Conservation (phyloP, 306 rosid genomes). For the Hylodesmum podocarpum region DNA sequence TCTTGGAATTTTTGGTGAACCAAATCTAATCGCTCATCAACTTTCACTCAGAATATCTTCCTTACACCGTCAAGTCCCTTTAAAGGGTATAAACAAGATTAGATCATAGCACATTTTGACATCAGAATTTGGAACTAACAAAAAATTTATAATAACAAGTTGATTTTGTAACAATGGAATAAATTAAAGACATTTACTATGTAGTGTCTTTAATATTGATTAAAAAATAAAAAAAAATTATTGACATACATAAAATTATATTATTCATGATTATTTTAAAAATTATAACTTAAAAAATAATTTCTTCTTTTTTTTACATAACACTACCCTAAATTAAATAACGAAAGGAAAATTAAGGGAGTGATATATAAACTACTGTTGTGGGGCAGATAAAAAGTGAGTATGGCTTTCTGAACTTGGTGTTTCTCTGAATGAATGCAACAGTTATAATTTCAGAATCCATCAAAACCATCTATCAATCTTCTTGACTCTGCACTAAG, state of each 20-base stretch:
- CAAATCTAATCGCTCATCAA: conserved; percentile 49
- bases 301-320: too few species aligned
- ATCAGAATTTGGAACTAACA: conserved; percentile 29
- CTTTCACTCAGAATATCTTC: conserved; percentile 41
- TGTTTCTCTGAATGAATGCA: conserved; percentile 40
- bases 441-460: conserved; percentile 54
- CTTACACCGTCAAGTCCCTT: conserved; percentile 30
- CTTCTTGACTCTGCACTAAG: conserved; percentile 56
- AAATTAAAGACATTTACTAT: too few species aligned
- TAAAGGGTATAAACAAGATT: conserved; percentile 12
- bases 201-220: too few species aligned
- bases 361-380: conserved; percentile 36
- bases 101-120: not conserved
- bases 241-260: too few species aligned
- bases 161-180: too few species aligned
- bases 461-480: conserved; percentile 70
- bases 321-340: too few species aligned
- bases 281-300: too few species aligned
- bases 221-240: too few species aligned
- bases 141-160: too few species aligned
- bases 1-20: conserved; percentile 46
- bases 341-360: conserved; percentile 15
- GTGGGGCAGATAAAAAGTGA: conserved; percentile 43
- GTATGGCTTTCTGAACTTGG: conserved; percentile 42
- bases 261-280: too few species aligned